Conservation (phyloP, 1,284 basidiomycete species). For the Xerocomus cyaneibrunnescens region DNA sequence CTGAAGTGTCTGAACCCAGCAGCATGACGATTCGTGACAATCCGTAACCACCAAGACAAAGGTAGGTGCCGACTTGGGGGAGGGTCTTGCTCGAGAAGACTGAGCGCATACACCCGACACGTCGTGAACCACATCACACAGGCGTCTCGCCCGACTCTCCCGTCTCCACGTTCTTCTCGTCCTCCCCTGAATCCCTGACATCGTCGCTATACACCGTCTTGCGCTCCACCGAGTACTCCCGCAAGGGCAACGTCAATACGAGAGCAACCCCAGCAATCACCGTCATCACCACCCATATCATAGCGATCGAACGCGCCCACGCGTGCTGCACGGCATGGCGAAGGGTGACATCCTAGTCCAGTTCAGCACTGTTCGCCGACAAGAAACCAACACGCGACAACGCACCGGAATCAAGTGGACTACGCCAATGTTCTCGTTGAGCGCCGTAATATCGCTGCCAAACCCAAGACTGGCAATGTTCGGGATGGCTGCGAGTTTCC, state of each 20-base stretch:
- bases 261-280: constrained; percentile 59
- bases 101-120: too few species aligned
- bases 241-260: constrained; percentile 57
- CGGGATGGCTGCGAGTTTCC: constrained; percentile 50
- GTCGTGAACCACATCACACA: constrained; percentile 20
- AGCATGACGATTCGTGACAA: too few species aligned
- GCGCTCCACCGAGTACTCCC: constrained; percentile 64
- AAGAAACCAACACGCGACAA: constrained; percentile 5
- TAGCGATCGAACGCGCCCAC: constrained; percentile 65
- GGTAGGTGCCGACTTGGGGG: too few species aligned
- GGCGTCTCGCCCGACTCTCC: too few species aligned
- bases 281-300: constrained; percentile 71
- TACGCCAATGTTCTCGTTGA: constrained; percentile 56
- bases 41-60: too few species aligned
- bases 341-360: constrained; percentile 44
- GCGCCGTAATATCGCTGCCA: constrained; percentile 53
- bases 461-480: constrained; percentile 38
- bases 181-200: too few species aligned
- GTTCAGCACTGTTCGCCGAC: not conserved
- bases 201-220: constrained; percentile 46
- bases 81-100: too few species aligned
- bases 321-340: constrained; percentile 61
- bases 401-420: constrained; percentile 57
- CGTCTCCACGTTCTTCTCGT: too few species aligned
- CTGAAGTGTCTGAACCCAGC: too few species aligned